Base-by-base conservation (phyloP, 1,284 basidiomycete species). In the Prillingera fragicola region DNA sequence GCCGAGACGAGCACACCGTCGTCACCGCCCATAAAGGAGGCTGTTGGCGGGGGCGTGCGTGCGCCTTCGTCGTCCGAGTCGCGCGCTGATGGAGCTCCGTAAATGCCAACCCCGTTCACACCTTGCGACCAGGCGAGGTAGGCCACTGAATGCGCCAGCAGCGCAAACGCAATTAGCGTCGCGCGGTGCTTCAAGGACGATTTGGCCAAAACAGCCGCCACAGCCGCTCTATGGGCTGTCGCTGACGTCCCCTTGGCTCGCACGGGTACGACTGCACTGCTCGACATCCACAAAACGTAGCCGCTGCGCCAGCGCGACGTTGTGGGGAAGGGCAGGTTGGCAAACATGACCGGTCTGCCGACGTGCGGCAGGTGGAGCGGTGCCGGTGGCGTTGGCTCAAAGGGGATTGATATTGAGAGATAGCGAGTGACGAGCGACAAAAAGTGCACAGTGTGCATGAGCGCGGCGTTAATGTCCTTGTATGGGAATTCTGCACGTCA, bases 101-200 rank as follows among this genome's bases (percentile, higher is more conserved):
- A 15, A 18, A 68, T 52, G 2, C 64, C 64, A 14, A 67, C 57
- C 2, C 61, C 61, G 3, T 51, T 43, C 7, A 67, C 67, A 15
- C 64, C 65, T 43, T 68, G 65, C 3, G 57, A 60, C 56, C 58
- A 66, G 4, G 65, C 67, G 3, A 69, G 54, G 38, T 69, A 69
- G 1, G 65, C 59, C 3, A 68, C 47, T 1, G 63, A 63, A 37
- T 65, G 63, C 5, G 60, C 51, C 1, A 69, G 51, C 14, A 69
- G 51, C 2, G 54, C 65, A 33, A 62, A 68, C 4, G 63, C 53
- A 8, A 54, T 60, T 12, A 67, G 53, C 22, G 65, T 67, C 8
- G 51, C 47, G 4, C 54, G 55, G 32, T 66, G 60, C 33, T 66
- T 67, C 28, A 21, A 38, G 21, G 25, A 31, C 5, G 58, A 53